Evolutionary conservation across 1,284 basidiomycete genomes (phyloP), one percentile per base, ranked within the genome.

Genomic region (Agaricales sp.): DNA sequence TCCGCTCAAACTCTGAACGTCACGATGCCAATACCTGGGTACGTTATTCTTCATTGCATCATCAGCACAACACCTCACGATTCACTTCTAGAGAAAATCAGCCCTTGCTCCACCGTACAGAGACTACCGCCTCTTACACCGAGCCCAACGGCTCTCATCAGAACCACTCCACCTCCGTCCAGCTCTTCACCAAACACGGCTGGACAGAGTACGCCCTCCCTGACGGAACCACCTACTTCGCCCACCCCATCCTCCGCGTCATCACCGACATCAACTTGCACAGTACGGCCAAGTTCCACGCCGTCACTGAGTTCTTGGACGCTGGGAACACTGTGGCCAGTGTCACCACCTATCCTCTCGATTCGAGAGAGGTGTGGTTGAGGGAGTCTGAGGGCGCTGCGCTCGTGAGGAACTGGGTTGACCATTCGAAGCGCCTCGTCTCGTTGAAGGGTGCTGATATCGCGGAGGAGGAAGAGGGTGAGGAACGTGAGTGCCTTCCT

Each of bases 181-280:
- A 55, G 8, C 30, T 35, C 11, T 35, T 35, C 8, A n/a, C 30
- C 30, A 35, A 60, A 4, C 63, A 69, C 11, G 76, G 77, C 4
- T 88, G 86, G 85, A 68, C 73, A 41, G 80, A 82, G 58, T 77
- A 82, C 58, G 67, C 73, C 6, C 74, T 88, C 11, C 85, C 86
- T 1, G 82, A 87, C 56, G 75, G 75, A 16, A 66, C 73, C 2
- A 66, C 72, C 30, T 88, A 88, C 63, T 88, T 78, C 56, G 71
- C 75, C 37, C 80, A 87, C 55, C 71, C 74, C 2, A 73, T 69
- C 4, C 63, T 70, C 43, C 74, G 70, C 37, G 68, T 80, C 47
- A 77, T 76, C 18, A 82, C 82, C 13, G 85, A 88, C 58, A 64
- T 80, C 45, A 77, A 86, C 54, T 61, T 88, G 46, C 72, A 78